Base-by-base conservation (phyloP, 2,329 filamentous ascomycete species). In the Botrytis galanthina region DNA sequence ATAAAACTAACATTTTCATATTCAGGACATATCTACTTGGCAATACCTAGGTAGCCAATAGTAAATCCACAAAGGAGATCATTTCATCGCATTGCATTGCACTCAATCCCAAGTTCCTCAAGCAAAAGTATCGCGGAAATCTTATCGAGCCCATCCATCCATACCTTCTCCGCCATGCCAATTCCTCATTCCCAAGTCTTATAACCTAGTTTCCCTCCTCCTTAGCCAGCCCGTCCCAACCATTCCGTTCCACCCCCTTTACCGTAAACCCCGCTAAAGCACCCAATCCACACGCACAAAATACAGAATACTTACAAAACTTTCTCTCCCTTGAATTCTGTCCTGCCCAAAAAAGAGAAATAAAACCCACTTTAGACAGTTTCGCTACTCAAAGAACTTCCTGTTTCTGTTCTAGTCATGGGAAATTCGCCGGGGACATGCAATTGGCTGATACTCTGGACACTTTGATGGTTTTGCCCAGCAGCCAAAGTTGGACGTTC, bases 391-490 rank as follows among this genome's bases (percentile, higher is more conserved):
- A 72, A 67, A 39, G 61, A 44, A 46, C 42, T 68, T 48, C 29
- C 39, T 42, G 63, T 37, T 12, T 73, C 68, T 44, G 54, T 51
- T 42, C 35, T 67, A 16, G 20, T 46, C 51, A 61, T 75, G 4
- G 80, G 80, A 72, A 73, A 81, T 62, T 80, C 80, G 4, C 80
- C 80, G 4, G 80, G 80, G 59, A 81, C 76, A 73, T 81, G 80
- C 22, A 81, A 75, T 54, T 80, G 76, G 35, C 76, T 78, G 46
- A 81, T 78, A 62, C 76, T 80, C 59, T 75, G 70, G 9, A 75
- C 77, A 61, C 78, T 80, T 18, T 75, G 67, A 72, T 80, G 77
- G 48, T 76, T 78, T 51, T 78, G 76, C 26, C 76, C 77, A 20
- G 76, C 75, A 39, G 77, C 75, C 20, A 80, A 70, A 18, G 70